These are phyloP conservation scores for Gynochthodes officinalis DNA, from an alignment of 257 asterid genomes.

Conservation along the genomic window DNA sequence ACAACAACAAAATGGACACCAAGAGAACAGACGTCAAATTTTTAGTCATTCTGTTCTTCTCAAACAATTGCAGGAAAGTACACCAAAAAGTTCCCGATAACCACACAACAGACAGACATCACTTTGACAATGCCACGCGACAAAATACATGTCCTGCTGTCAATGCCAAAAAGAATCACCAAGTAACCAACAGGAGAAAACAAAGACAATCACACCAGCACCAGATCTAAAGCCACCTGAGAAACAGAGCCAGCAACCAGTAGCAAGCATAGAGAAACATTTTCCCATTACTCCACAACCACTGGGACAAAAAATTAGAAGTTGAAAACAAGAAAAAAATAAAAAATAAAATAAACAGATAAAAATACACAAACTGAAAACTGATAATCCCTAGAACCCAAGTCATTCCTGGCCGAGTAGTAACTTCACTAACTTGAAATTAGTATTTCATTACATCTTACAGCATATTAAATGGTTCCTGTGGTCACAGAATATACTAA, in stretches of 20 bases:
- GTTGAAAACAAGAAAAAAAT: background rate
- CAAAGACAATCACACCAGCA: background rate
- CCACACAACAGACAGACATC: too few species aligned
- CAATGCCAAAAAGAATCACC: background rate
- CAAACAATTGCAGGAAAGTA: too few species aligned
- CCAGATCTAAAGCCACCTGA: background rate
- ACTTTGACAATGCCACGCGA: too few species aligned
- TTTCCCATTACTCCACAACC: background rate
- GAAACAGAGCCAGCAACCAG: background rate
- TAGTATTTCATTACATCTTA: too few species aligned
- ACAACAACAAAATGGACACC: too few species aligned
- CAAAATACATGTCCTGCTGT: too few species aligned
- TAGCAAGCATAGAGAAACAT: background rate
- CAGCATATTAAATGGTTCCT: too few species aligned
- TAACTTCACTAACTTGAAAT: conserved; percentile 11
- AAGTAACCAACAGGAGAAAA: background rate
- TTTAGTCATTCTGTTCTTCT: too few species aligned
- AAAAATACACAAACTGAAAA: background rate
- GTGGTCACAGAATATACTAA: too few species aligned
- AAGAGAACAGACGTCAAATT: too few species aligned
- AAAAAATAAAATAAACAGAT: background rate
- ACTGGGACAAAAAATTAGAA: background rate
- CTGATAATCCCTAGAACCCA: conserved; percentile 2
- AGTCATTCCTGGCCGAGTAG: conserved; percentile 3
- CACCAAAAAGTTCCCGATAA: background rate